phyloP scores from a whole-genome alignment of 768 basidiomycete genomes.

The Russula sp. region DNA sequence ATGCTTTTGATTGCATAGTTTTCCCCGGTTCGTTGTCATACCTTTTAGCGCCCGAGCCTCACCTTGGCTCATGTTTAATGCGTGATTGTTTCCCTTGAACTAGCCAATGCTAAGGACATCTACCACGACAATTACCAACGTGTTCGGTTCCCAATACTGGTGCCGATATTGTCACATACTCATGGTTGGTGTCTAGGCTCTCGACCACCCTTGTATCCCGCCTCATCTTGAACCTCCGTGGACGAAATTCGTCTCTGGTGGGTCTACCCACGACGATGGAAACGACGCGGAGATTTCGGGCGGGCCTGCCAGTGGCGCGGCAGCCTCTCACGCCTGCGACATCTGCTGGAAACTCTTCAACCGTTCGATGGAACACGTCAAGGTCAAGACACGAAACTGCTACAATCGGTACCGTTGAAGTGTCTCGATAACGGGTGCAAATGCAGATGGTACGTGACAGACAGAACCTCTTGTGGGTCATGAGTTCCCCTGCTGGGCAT shows the following conservation, averaged over 20 bases:
- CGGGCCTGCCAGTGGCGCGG: not conserved
- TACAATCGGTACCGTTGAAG: no score
- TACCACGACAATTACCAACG: slow-evolving; percentile 8
- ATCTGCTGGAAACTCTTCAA: not conserved
- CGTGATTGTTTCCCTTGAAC: no score
- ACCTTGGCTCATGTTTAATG: not conserved
- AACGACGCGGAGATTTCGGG: not conserved
- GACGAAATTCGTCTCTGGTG: not conserved
- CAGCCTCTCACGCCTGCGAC: not conserved
- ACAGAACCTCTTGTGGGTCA: no score
- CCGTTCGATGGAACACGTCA: not conserved
- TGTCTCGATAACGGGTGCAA: not conserved
- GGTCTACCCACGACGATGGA: not conserved
- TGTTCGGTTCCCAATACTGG: slow-evolving; percentile 1
- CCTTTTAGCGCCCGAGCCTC: not conserved
- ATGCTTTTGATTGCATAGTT: not conserved
- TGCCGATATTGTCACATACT: not conserved
- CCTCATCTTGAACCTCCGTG: slow-evolving; percentile 16
- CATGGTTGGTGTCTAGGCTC: not conserved
- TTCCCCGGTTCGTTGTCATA: slow-evolving; percentile 3
- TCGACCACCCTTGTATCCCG: slow-evolving; percentile 12
- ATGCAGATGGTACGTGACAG: not conserved
- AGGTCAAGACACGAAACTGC: not conserved
- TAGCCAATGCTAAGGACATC: slow-evolving; percentile 5
- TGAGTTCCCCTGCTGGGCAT: no score